Conservation (phyloP, 2,329 filamentous ascomycete genomes). For the Pestalotiopsis sp. region DNA sequence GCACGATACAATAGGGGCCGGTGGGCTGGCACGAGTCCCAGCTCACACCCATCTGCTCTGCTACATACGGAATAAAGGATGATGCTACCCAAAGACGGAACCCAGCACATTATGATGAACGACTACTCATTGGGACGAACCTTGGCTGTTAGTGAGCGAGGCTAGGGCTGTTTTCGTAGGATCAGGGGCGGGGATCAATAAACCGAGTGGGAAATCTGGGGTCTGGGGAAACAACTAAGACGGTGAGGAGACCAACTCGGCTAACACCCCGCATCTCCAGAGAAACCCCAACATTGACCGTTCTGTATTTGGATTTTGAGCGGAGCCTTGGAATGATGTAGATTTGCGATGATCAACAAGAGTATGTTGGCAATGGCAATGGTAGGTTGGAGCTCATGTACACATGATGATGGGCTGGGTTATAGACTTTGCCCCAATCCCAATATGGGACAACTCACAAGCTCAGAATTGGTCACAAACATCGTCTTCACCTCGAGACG, state of each 20-base stretch:
- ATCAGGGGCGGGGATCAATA: constrained; percentile 11
- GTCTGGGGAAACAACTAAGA: constrained; percentile 10
- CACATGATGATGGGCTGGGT: neutral
- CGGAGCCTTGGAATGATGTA: neutral
- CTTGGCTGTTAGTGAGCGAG: neutral
- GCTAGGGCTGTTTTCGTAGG: neutral
- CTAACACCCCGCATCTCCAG: constrained; percentile 6
- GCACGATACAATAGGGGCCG: too few species aligned
- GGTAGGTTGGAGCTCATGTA: neutral
- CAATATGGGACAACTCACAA: neutral
- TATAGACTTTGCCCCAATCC: neutral
- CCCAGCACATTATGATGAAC: too few species aligned
- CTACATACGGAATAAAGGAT: too few species aligned
- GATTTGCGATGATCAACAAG: neutral
- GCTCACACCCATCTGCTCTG: too few species aligned
- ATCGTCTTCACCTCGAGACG: neutral
- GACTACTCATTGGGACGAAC: neutral
- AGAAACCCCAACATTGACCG: constrained; percentile 3
- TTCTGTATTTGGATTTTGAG: neutral
- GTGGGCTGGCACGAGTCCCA: too few species aligned
- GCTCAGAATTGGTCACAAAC: neutral
- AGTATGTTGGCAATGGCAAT: neutral
- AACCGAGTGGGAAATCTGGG: constrained; percentile 19
- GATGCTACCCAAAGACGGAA: too few species aligned
- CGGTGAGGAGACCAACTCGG: neutral